Conservation (phyloP, 176 grass and related monocot species). For the Phyllostachys edulis region DNA sequence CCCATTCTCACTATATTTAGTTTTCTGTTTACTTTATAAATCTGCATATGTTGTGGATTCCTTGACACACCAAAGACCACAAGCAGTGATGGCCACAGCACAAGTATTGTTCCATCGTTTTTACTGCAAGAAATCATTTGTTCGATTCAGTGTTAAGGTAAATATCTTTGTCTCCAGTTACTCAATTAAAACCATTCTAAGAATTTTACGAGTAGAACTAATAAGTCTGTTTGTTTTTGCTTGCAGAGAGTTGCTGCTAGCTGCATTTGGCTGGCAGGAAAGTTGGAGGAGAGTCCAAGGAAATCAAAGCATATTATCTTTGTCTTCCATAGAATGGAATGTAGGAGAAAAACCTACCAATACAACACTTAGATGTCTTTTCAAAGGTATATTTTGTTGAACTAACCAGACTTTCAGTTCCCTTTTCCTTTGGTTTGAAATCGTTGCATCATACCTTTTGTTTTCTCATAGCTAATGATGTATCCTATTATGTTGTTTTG, state of each 20-base stretch:
- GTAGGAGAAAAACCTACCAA: conserved; percentile 71
- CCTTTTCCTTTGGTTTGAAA: background rate
- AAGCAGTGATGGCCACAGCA: conserved; percentile 92
- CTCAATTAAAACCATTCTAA: background rate
- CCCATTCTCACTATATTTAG: background rate
- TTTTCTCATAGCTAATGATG: conserved; percentile 2
- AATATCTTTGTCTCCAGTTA: conserved; percentile 7
- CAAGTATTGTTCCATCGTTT: conserved; percentile 94
- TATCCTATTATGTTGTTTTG: conserved; percentile 15
- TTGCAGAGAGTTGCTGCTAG: conserved; percentile 84
- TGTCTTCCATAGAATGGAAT: conserved; percentile 84
- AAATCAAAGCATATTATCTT: conserved; percentile 74
- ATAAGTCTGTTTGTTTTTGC: conserved; percentile 26
- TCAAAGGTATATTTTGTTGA: conserved; percentile 53
- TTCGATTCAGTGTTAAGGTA: conserved; percentile 85
- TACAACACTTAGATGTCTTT: conserved; percentile 65
- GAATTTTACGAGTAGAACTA: background rate
- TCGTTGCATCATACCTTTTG: background rate
- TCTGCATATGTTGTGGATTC: conserved; percentile 21
- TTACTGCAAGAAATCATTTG: conserved; percentile 97
- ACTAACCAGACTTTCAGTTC: conserved; percentile 10
- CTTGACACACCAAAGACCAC: conserved; percentile 63
- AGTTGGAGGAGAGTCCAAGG: conserved; percentile 88
- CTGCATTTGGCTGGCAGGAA: conserved; percentile 90
- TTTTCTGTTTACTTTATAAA: background rate